Base-by-base conservation (phyloP, 2,329 filamentous ascomycete species). In the Aspergillus melleus region DNA sequence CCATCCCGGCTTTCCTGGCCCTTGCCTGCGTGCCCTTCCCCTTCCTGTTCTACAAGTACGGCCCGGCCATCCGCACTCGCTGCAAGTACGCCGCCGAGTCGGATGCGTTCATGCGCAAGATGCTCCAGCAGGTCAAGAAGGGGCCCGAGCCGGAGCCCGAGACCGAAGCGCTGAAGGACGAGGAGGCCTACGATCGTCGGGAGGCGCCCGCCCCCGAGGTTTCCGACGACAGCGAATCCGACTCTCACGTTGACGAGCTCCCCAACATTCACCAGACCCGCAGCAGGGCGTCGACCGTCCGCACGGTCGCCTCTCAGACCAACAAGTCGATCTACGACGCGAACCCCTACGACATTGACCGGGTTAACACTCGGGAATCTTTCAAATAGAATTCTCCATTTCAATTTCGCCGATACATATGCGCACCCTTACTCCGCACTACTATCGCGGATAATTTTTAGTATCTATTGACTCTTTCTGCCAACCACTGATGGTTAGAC, bases 1-100 rank as follows among this genome's bases (percentile, higher is more conserved):
- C 73, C 24, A 68, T 82, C 20, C 79, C 79, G 0, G 81, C 74
- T 0, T 81, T 82, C 65, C 60, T 82, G 39, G 79, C 79, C 1
- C 63, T 81, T 14, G 74, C 73, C 3, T 79, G 77, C 42, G 70
- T 79, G 8, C 78, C 78, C 0, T 78, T 80, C 58, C 77, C 77
- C 3, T 79, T 79, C 67, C 61, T 80, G 26, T 76, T 80, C 57
- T 79, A 79, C 68, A 76, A 75, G 61, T 77, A 78, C 61, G 78
- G 77, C 20, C 60, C 70, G 10, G 55, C 60, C 3, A 76, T 80
- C 56, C 72, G 78, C n/a, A 70, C 72, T 53, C 70, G 75, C 60
- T 79, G 76, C 71, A 77, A 77, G 63, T 79, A 73, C 60, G 72
- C 76, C 19, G 75, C 68, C 32, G 65, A 72, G 57, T 73, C 71